phyloP scores from a whole-genome alignment of 306 rosid genomes.

The Pyrus betulifolia region DNA sequence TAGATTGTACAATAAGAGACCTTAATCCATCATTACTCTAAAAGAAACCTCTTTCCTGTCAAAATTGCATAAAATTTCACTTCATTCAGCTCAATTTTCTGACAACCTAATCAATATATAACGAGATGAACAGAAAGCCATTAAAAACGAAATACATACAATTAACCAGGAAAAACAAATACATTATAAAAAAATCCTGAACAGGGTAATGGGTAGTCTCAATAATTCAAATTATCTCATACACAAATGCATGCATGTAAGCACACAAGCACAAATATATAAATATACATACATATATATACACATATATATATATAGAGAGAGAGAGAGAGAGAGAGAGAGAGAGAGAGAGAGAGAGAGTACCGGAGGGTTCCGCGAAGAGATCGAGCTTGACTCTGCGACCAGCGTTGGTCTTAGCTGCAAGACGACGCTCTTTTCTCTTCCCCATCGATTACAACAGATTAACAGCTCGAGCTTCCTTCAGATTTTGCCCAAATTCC shows the following conservation, averaged over 20 bases:
- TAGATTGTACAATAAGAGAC: neutral
- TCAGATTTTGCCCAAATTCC: neutral
- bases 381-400: conserved; percentile 99
- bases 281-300: neutral
- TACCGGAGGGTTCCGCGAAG: conserved; percentile 98
- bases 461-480: neutral
- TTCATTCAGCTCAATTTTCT: neutral
- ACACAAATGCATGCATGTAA: neutral
- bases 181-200: neutral
- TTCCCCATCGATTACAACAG: conserved; percentile 58
- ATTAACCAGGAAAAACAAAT: neutral
- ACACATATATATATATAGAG: neutral
- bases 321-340: neutral
- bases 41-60: neutral
- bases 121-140: neutral
- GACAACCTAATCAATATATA: neutral
- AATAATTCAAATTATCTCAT: neutral
- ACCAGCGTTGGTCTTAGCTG: conserved; percentile 74
- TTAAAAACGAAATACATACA: neutral
- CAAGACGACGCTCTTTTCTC: conserved; percentile 93
- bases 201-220: neutral
- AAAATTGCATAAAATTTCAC: neutral
- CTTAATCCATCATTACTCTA: neutral
- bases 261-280: no score
- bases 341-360: neutral